Base-by-base conservation (phyloP, 495 filamentous ascomycete genomes). In the Jackrogersella minutella region DNA sequence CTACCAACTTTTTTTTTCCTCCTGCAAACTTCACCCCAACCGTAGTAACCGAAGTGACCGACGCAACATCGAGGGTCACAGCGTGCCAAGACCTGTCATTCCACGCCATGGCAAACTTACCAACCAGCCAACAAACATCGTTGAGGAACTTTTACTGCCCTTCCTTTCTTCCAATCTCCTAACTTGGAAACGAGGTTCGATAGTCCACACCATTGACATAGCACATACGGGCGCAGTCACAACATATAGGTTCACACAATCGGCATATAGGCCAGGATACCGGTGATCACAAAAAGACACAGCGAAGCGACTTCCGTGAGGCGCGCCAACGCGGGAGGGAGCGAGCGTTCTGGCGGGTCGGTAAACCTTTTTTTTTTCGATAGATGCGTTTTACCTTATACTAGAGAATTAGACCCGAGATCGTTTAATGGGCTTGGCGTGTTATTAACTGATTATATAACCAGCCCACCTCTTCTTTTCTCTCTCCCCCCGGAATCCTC, bases 231-330 rank as follows among this genome's bases (percentile, higher is more conserved):
- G 22, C 3, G 5, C 31, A 30, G 28, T 30, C 28, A 39, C 36
- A 13, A 30, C 59, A 63, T 68, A 58, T 63, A 63, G 47, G 36
- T 41, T 39, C 31, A 5, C 36, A 8, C 1, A n/a, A 24, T 56
- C 61, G 66, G 66, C 66, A 69, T 69, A 60, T 69, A 69, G 66
- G 57, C 60, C 37, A 17, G 61, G 66, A 52, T 61, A 11, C 26
- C 47, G 49, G 60, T 55, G 49, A 33, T 51, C 30, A 39, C 56
- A 28, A 34, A n/a, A 5, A n/a, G n/a, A 11, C 17, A 13, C 13
- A 21, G 26, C 10, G 21, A 31, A 11, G 19, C 44, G 24, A 49
- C 16, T 28, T 31, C 26, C n/a, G 6, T 17, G 44, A 49, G 31
- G 44, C n/a, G 49, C 49, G 49, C 30, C 49, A 11, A 9, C 14